Evolutionary conservation across 2,329 filamentous ascomycete genomes (phyloP), one percentile per base, ranked within the genome.

Genomic region (Aspergillus glaucus): DNA sequence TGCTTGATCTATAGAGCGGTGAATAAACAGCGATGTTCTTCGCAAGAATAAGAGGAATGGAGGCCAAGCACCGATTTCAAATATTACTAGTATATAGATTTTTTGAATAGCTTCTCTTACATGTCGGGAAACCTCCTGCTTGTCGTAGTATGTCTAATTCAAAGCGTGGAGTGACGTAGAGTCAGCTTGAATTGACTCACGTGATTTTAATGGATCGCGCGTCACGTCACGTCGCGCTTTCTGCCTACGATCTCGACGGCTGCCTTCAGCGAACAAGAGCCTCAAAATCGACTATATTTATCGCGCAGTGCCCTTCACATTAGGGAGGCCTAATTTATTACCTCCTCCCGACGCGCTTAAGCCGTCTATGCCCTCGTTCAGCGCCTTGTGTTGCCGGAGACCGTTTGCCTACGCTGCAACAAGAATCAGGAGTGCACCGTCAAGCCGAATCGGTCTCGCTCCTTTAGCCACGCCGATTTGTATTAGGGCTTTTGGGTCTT

Each of bases 1-100:
- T 67, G 64, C 64, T 50, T 5, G 14, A 14, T 10, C 24, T 50
- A 46, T 8, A 24, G 43, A 42, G 62, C 63, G 63, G 63, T 64
- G 50, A 50, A 26, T 10, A 12, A 30, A 5, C 26, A 12, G 26
- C 26, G 10, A 30, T 30, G 24, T 26, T 26, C 24, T 26, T 30
- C 26, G 9, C 26, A 30, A 30, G 26, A 30, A 30, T 12, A 5
- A 30, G 26, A 30, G 10, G 26, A 12, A 30, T 30, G 26, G 26
- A 30, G 10, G 4, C 12, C 9, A 30, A 12, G 4, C 10, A 30
- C 26, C 26, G 1, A 12, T 30, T 30, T 12, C 26, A 30, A 10
- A 10, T 30, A 28, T 9, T 28, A 30, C 26, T 30, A 26, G 3
- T 26, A 30, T 30, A 30, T 2, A 4, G 26, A 4, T 28, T 28